Evolutionary conservation across 1,284 basidiomycete genomes (phyloP).

Genomic region (Neolentinus lepideus): DNA sequence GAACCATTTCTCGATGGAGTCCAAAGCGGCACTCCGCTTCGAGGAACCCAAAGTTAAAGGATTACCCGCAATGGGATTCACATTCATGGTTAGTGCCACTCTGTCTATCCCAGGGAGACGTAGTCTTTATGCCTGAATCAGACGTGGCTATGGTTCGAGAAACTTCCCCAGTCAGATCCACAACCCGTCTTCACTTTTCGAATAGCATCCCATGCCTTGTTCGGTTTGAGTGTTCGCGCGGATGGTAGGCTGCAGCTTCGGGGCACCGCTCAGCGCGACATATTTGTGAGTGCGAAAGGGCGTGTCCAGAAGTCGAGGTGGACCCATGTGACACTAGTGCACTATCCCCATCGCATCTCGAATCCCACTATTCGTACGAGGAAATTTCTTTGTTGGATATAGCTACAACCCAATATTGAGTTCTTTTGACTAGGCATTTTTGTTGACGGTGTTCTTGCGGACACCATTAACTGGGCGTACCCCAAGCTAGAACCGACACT

Average conservation of each 20-base stretch:
- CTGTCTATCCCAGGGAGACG: neutral
- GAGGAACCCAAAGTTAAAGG: constrained; percentile 35
- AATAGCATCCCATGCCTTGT: constrained; percentile 14
- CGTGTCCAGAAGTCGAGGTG: constrained; percentile 48
- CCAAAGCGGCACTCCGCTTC: constrained; percentile 39
- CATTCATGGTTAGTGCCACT: constrained; percentile 53
- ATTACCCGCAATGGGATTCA: constrained; percentile 54
- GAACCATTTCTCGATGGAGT: constrained; percentile 63
- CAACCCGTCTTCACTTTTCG: constrained; percentile 41
- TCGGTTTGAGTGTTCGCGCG: constrained; percentile 41
- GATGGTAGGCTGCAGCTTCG: constrained; percentile 50
- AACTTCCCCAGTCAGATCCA: constrained; percentile 33
- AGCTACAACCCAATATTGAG: neutral
- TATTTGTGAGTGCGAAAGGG: constrained; percentile 35
- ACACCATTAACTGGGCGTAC: constrained; percentile 54
- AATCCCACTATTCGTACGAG: constrained; percentile 57
- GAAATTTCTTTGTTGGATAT: neutral
- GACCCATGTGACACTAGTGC: constrained; percentile 61
- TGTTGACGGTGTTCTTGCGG: constrained; percentile 59
- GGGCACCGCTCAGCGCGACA: constrained; percentile 33
- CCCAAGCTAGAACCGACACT: constrained; percentile 38
- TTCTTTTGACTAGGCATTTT: constrained; percentile 46
- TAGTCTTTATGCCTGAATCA: constrained; percentile 17
- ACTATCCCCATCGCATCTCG: constrained; percentile 48
- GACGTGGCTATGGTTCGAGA: constrained; percentile 67